Conservation (phyloP, 257 asterid genomes). For the Rauvolfia tetraphylla region DNA sequence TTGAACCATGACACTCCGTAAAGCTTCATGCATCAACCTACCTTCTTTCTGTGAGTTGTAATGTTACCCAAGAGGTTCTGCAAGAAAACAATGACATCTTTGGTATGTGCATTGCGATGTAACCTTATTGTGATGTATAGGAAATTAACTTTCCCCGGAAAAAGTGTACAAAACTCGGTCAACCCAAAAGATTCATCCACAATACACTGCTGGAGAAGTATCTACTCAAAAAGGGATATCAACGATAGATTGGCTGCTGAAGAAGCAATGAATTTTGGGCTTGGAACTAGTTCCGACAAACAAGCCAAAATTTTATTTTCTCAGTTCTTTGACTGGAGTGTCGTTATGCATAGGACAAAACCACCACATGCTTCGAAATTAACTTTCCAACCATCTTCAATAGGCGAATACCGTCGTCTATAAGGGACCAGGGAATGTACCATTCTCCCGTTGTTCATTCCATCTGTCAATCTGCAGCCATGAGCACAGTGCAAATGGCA, state of each 20-base stretch:
- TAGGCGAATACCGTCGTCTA: conserved; percentile 27
- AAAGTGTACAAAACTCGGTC: conserved; percentile 9
- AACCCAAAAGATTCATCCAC: background rate
- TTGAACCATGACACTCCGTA: too few species aligned
- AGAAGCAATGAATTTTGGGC: conserved; percentile 14
- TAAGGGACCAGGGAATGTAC: conserved; percentile 94
- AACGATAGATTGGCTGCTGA: conserved; percentile 6
- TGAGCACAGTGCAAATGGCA: background rate
- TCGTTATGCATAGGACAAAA: conserved; percentile 25
- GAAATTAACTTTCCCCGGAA: background rate
- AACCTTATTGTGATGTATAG: conserved; percentile 4
- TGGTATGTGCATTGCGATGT: background rate
- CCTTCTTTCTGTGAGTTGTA: too few species aligned
- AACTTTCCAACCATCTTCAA: conserved; percentile 10
- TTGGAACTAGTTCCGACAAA: conserved; percentile 23
- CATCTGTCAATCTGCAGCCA: conserved; percentile 78
- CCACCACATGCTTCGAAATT: conserved; percentile 20
- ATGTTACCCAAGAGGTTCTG: too few species aligned
- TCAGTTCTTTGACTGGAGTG: conserved; percentile 24
- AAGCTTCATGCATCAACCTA: too few species aligned
- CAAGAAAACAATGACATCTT: background rate
- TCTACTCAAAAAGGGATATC: background rate
- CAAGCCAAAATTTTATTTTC: conserved; percentile 32
- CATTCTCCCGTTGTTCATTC: conserved; percentile 98
- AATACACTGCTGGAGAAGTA: background rate